A percentile compares a stretch with the other conserved stretches of the same genome.
Evolutionary conservation across 352 stramenopile genomes (phyloP).

Genomic region (Phytophthora pini): DNA sequence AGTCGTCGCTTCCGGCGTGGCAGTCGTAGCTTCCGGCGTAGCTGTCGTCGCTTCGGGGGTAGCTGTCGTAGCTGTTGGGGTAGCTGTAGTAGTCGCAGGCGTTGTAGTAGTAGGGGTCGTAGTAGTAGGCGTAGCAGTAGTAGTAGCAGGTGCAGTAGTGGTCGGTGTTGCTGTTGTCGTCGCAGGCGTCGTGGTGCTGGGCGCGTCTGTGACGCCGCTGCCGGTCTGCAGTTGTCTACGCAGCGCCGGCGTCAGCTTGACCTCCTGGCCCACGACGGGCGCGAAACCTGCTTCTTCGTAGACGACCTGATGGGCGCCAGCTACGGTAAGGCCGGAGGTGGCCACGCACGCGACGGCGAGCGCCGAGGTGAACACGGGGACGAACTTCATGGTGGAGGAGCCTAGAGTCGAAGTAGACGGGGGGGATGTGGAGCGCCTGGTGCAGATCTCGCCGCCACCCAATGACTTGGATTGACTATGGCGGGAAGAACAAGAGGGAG

Average conservation of each 20-base stretch:
- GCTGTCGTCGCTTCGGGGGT: slow-evolving; percentile 12
- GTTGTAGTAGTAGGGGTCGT: slow-evolving; percentile 5
- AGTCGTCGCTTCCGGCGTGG: slow-evolving; percentile 4
- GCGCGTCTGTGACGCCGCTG: slow-evolving; percentile 18
- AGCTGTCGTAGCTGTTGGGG: slow-evolving; percentile 8
- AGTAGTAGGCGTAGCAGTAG: slow-evolving; percentile 20
- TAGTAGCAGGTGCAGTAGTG: slow-evolving; percentile 14
- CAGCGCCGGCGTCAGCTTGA: slow-evolving; percentile 23
- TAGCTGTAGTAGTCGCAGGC: slow-evolving; percentile 2
- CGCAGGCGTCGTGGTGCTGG: slow-evolving; percentile 8
- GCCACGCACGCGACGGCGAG: slow-evolving; percentile 32
- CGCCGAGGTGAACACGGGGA: slow-evolving; percentile 29
- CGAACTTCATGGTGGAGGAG: slow-evolving; percentile 42
- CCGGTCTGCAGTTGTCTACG: slow-evolving; percentile 32
- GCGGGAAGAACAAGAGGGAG: slow-evolving; percentile 10
- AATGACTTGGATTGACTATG: slow-evolving; percentile 18
- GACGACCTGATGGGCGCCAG: not conserved
- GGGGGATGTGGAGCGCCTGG: slow-evolving; percentile 11
- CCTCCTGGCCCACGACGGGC: slow-evolving; percentile 22
- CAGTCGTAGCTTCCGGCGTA: slow-evolving; percentile 15
- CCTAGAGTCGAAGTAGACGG: slow-evolving; percentile 27
- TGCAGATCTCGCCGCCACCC: slow-evolving; percentile 15
- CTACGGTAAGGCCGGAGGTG: slow-evolving; percentile 10
- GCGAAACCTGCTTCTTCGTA: slow-evolving; percentile 26
- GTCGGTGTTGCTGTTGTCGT: slow-evolving; percentile 16